These are phyloP conservation scores for Argentina anserina DNA, from an alignment of 306 rosid species.

Conservation along the genomic window DNA sequence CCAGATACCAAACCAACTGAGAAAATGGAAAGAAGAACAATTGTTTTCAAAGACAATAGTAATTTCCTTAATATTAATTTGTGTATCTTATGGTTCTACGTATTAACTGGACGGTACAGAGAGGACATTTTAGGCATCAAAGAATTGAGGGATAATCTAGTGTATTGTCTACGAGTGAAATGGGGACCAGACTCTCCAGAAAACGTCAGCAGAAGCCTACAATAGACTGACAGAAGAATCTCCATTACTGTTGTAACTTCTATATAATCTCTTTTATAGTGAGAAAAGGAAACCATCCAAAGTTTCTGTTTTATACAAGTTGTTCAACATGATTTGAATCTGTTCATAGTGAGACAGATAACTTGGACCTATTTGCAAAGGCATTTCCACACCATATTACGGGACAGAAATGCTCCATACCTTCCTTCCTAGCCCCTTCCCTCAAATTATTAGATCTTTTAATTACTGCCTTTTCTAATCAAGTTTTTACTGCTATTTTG, in stretches of 20 bases:
- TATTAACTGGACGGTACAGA: not conserved
- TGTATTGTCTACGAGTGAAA: conserved; percentile 38
- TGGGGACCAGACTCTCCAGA: conserved; percentile 53
- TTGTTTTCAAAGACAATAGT: not conserved
- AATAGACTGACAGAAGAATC: conserved; percentile 50
- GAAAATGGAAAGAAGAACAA: not conserved
- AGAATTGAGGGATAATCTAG: conserved; percentile 38
- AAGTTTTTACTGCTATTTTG: conserved; percentile 26
- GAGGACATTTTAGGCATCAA: conserved; percentile 33
- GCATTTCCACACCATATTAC: conserved; percentile 27
- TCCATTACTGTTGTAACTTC: conserved; percentile 45
- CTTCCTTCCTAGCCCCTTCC: conserved; percentile 12
- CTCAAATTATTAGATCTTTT: conserved; percentile 13
- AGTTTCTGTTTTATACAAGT: conserved; percentile 53
- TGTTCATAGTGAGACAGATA: conserved; percentile 47
- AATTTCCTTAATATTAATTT: not conserved
- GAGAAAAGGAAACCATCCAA: conserved; percentile 37
- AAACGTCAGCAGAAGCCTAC: conserved; percentile 53
- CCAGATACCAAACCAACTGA: not conserved
- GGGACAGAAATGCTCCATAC: conserved; percentile 65
- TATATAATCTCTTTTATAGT: conserved; percentile 26
- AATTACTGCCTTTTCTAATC: conserved; percentile 26
- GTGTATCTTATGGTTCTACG: not conserved
- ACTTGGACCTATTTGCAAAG: conserved; percentile 47
- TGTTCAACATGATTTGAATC: conserved; percentile 45